Conservation (phyloP, 805 yeast genomes). For the Huiozyma naganishii region DNA sequence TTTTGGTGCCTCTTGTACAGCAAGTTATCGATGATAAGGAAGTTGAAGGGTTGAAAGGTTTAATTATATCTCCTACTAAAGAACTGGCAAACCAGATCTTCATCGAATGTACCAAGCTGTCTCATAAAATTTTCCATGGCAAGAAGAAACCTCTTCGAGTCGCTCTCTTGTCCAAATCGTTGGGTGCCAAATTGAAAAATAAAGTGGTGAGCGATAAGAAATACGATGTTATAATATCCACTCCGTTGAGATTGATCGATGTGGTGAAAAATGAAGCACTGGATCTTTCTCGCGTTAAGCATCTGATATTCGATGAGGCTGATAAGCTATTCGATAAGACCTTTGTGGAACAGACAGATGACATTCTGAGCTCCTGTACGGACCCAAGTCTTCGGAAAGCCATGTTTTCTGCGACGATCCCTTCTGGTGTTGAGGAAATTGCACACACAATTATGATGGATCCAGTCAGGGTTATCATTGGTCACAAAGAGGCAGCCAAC, state of each 20-base stretch:
- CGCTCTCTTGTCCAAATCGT: conserved; percentile 59
- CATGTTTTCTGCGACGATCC: conserved; percentile 91
- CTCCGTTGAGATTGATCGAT: conserved; percentile 84
- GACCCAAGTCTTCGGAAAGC: conserved; percentile 48
- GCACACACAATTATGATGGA: conserved; percentile 77
- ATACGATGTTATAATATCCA: conserved; percentile 72
- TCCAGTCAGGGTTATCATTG: conserved; percentile 79
- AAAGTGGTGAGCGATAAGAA: conserved; percentile 48
- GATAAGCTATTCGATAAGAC: conserved; percentile 83
- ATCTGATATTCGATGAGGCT: conserved; percentile 86
- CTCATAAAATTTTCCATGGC: conserved; percentile 32
- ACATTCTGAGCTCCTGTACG: conserved; percentile 41
- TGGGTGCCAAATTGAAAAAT: conserved; percentile 56
- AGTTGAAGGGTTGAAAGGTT: conserved; percentile 48
- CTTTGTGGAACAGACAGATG: conserved; percentile 86
- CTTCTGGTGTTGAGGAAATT: conserved; percentile 82
- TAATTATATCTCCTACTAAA: conserved; percentile 87
- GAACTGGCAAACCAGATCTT: conserved; percentile 85
- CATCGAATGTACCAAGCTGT: conserved; percentile 50
- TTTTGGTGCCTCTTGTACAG: conserved; percentile 64
- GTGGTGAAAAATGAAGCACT: conserved; percentile 51
- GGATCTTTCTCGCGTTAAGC: conserved; percentile 56
- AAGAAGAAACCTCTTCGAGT: conserved; percentile 40
- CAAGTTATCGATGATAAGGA: conserved; percentile 24
- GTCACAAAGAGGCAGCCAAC: conserved; percentile 90